Conservation (phyloP, 441 rosid species). For the Kokia cookei region DNA sequence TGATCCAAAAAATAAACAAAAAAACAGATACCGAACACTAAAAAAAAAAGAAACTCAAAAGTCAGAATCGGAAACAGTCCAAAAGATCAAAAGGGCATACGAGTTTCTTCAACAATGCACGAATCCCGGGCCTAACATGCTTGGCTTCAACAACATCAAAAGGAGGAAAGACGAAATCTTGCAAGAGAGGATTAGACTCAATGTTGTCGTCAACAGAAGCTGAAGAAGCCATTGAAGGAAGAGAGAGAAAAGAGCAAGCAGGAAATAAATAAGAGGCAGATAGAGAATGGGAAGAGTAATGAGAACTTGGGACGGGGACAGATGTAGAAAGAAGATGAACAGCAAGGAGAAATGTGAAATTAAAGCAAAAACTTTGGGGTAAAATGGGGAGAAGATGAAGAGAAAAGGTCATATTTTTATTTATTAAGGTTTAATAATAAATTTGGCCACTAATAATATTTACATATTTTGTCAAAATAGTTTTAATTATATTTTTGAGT, state of each 20-base stretch:
- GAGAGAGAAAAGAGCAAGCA: slow-evolving; percentile 28
- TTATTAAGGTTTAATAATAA: too few species aligned
- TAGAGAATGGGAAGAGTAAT: slow-evolving; percentile 7
- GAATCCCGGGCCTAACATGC: slow-evolving; percentile 76
- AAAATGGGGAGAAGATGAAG: slow-evolving; percentile 14
- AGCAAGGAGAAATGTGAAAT: slow-evolving; percentile 55
- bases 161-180: slow-evolving; percentile 71
- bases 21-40: too few species aligned
- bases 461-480: too few species aligned
- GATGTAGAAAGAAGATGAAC: slow-evolving; percentile 55
- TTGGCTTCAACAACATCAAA: slow-evolving; percentile 49
- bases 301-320: not conserved
- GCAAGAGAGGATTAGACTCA: slow-evolving; percentile 58
- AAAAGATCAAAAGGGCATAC: slow-evolving; percentile 26
- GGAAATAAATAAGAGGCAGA: slow-evolving; percentile 23
- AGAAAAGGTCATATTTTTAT: slow-evolving; percentile 8
- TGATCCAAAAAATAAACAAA: too few species aligned
- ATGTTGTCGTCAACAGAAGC: slow-evolving; percentile 14
- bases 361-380: slow-evolving; percentile 25
- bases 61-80: not conserved
- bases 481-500: too few species aligned
- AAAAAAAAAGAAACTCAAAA: not conserved
- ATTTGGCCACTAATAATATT: too few species aligned
- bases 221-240: slow-evolving; percentile 31
- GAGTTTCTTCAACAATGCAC: slow-evolving; percentile 54